Evolutionary conservation across 768 basidiomycete genomes (phyloP).

Genomic region (Serendipita vermifera): DNA sequence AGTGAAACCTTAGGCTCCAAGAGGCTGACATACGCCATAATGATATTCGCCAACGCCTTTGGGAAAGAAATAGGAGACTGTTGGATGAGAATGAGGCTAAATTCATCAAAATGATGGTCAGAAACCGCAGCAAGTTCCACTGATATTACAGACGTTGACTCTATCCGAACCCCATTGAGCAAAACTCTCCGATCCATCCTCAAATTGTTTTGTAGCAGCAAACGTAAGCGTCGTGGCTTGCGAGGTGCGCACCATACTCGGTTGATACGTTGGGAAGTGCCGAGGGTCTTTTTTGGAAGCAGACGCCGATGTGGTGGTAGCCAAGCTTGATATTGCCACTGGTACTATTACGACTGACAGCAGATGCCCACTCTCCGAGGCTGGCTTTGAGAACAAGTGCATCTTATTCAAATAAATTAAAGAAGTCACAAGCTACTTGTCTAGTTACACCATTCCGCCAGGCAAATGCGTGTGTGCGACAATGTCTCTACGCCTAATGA

Average conservation of each 20-base stretch:
- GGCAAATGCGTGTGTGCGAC: too few relatives aligned
- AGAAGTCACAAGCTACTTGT: too few relatives aligned
- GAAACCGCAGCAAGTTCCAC: not conserved
- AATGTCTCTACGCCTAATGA: too few relatives aligned
- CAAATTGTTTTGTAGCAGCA: not conserved
- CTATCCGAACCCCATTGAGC: not conserved
- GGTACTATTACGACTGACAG: too few relatives aligned
- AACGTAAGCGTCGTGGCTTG: not conserved
- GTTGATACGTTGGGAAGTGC: too few relatives aligned
- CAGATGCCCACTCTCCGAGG: too few relatives aligned
- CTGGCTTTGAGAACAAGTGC: too few relatives aligned
- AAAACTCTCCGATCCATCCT: not conserved
- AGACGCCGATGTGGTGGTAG: too few relatives aligned
- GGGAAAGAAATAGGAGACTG: conserved; percentile 94
- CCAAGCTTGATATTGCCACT: too few relatives aligned
- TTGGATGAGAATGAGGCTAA: conserved; percentile 69
- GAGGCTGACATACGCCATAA: conserved; percentile 60
- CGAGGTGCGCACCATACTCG: not conserved
- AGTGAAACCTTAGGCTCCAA: conserved; percentile 9
- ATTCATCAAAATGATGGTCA: not conserved
- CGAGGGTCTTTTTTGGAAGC: too few relatives aligned
- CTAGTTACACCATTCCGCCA: too few relatives aligned
- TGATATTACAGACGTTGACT: not conserved
- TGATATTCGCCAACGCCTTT: conserved; percentile 90
- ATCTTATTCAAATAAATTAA: too few relatives aligned